Evolutionary conservation across 1,284 basidiomycete species (phyloP).

Genomic region (Melanopsichium pennsylvanicum): DNA sequence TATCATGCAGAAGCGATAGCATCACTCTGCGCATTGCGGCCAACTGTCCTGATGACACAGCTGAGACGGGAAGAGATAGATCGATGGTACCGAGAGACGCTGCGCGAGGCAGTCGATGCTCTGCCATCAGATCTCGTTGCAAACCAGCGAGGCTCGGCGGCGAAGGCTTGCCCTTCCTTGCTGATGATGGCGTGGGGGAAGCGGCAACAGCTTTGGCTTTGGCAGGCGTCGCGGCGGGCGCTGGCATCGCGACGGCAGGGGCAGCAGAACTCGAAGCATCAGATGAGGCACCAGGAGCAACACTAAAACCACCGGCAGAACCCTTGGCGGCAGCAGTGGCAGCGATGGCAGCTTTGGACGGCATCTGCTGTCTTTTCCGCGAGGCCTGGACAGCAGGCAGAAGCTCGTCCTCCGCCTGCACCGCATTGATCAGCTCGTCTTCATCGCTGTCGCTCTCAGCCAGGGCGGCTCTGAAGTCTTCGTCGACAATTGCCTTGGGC

Average conservation of each 20-base stretch:
- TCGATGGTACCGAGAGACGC: constrained; percentile 18
- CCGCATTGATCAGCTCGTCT: constrained; percentile 19
- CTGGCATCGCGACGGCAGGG: neutral
- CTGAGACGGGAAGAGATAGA: constrained; percentile 8
- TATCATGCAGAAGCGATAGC: constrained; percentile 23
- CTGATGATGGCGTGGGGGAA: constrained; percentile 1
- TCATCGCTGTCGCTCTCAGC: constrained; percentile 34
- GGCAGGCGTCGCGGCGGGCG: neutral
- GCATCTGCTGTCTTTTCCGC: constrained; percentile 17
- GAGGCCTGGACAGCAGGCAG: constrained; percentile 31
- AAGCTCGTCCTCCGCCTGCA: constrained; percentile 27
- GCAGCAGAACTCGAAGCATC: neutral
- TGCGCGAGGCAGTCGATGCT: constrained; percentile 19
- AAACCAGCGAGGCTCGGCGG: constrained; percentile 5
- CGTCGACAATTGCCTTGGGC: constrained; percentile 19
- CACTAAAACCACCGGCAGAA: neutral
- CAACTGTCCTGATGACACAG: constrained; percentile 26
- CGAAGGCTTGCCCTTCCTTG: constrained; percentile 8
- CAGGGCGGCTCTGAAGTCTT: constrained; percentile 18
- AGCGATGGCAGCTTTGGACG: constrained; percentile 12
- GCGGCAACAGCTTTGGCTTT: neutral
- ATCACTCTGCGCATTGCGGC: constrained; percentile 28
- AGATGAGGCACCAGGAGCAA: neutral
- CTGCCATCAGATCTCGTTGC: constrained; percentile 30
- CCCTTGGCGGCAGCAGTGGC: constrained; percentile 7